Evolutionary conservation across 2,329 filamentous ascomycete species (phyloP), one percentile per base, ranked within the genome.

Genomic region (Verticillium isaacii): DNA sequence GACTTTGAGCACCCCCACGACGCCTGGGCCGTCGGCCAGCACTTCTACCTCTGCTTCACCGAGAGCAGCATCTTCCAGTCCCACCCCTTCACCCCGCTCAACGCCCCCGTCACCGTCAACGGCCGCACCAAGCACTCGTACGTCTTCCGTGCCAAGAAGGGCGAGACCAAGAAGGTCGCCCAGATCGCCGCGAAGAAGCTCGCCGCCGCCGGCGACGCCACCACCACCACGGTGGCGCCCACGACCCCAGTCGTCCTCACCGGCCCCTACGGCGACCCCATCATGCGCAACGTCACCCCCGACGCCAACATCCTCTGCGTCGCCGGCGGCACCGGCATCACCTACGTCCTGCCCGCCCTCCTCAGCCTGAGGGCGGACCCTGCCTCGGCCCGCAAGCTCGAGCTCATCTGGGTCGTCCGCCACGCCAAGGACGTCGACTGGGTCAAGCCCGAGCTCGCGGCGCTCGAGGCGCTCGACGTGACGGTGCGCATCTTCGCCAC

Each of bases 41-140:
- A 92, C 69, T 91, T 89, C 71, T 91, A 86, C 68, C 77, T 91
- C 17, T 89, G 83, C 71, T 91, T 92, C 67, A 78, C 86, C 0
- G 82, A 87, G 63, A 77, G 85, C 36, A 88, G 82, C 67, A 81
- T 91, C 67, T 91, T 88, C 87, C 88, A 92, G 72, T 86, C 86
- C 0, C 89, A 92, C 68, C 89, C 89, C 0, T 89, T 91, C 69
- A 91, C 88, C 0, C 85, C 87, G 0, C 76, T 87, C 9, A 86
- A 82, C 60, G 71, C 83, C 0, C 86, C 85, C 0, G 67, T 74
- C 7, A 71, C 77, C 0, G 68, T 71, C 23, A 70, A 75, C 60
- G 73, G 78, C 0, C 65, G 69, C 2, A 78, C 83, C 11, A 73
- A 75, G 45, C 84, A 87, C 65, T 80, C 81, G 17, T 87, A 87